Evolutionary conservation across 2,329 filamentous ascomycete genomes (phyloP).

Genomic region (Pestalotiopsis sp.): DNA sequence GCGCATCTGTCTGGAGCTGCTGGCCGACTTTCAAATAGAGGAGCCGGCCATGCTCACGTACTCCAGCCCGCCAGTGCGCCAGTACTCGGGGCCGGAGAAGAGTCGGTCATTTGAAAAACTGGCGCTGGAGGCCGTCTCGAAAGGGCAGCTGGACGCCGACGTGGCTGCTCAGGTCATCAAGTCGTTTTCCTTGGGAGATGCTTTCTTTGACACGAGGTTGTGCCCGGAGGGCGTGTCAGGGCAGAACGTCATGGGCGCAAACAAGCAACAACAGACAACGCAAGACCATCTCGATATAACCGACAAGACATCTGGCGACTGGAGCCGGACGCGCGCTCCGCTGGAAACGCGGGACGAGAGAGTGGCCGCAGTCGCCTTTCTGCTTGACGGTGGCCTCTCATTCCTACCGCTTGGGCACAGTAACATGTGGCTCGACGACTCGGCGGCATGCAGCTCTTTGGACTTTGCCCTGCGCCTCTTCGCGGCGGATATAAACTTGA

Average conservation of each 20-base stretch:
- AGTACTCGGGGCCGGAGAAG: constrained; percentile 31
- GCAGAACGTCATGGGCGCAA: constrained; percentile 44
- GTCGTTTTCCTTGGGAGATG: constrained; percentile 29
- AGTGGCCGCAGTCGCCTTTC: constrained; percentile 39
- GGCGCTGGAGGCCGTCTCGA: constrained; percentile 18
- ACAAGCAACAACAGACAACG: constrained; percentile 33
- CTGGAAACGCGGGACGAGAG: constrained; percentile 26
- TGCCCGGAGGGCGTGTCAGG: constrained; percentile 41
- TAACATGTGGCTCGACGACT: constrained; percentile 44
- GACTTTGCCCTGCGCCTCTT: constrained; percentile 52
- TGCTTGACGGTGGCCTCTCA: constrained; percentile 44
- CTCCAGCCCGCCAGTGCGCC: constrained; percentile 33
- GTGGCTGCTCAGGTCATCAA: not conserved
- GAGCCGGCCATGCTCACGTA: constrained; percentile 40
- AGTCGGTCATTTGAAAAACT: constrained; percentile 23
- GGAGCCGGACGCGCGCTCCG: constrained; percentile 31
- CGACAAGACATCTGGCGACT: constrained; percentile 41
- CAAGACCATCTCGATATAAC: constrained; percentile 40
- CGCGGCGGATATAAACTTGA: constrained; percentile 36
- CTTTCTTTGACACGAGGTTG: constrained; percentile 36
- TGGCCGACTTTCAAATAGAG: constrained; percentile 47
- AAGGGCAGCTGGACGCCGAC: not conserved
- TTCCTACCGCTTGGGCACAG: constrained; percentile 46
- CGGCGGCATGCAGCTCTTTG: constrained; percentile 44
- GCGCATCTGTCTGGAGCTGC: constrained; percentile 42